These are phyloP conservation scores for Fusarium tricinctum DNA, from an alignment of 2,329 filamentous ascomycete species.

Conservation along the genomic window DNA sequence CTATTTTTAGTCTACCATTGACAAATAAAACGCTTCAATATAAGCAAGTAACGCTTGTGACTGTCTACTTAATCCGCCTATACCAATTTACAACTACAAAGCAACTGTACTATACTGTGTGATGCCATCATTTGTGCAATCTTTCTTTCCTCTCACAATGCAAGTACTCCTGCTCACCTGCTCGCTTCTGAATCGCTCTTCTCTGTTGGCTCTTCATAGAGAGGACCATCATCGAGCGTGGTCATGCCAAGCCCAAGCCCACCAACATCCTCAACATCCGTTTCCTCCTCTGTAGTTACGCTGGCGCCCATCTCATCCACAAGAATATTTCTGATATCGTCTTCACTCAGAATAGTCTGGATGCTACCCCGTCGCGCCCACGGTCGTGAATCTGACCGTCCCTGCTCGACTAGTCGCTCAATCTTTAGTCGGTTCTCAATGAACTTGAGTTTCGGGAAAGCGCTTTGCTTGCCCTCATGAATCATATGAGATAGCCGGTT, in stretches of 20 bases:
- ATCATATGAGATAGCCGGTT: slow-evolving; percentile 88
- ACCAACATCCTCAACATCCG: slow-evolving; percentile 53
- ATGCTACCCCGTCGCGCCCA: slow-evolving; percentile 65
- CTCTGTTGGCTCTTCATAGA: slow-evolving; percentile 43
- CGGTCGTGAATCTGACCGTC: slow-evolving; percentile 66
- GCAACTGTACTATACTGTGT: slow-evolving; percentile 5
- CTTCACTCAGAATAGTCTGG: slow-evolving; percentile 72
- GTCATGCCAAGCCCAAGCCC: slow-evolving; percentile 49
- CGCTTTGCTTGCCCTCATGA: slow-evolving; percentile 87
- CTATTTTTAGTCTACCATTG: neutral
- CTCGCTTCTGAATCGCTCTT: slow-evolving; percentile 39
- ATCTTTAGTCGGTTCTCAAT: slow-evolving; percentile 88
- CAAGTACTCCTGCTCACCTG: slow-evolving; percentile 3
- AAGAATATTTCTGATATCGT: slow-evolving; percentile 68
- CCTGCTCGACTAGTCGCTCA: slow-evolving; percentile 76
- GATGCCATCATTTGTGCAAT: neutral
- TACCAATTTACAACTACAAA: slow-evolving; percentile 17
- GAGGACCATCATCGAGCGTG: slow-evolving; percentile 45
- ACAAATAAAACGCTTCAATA: slow-evolving; percentile 26
- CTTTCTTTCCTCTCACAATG: neutral
- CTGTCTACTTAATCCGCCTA: slow-evolving; percentile 13
- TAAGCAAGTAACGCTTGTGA: slow-evolving; percentile 14
- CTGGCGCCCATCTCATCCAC: slow-evolving; percentile 52
- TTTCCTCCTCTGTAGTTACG: slow-evolving; percentile 56
- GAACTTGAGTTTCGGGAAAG: slow-evolving; percentile 93